Conservation (phyloP, 441 rosid genomes). For the Arabidopsis lyrata region DNA sequence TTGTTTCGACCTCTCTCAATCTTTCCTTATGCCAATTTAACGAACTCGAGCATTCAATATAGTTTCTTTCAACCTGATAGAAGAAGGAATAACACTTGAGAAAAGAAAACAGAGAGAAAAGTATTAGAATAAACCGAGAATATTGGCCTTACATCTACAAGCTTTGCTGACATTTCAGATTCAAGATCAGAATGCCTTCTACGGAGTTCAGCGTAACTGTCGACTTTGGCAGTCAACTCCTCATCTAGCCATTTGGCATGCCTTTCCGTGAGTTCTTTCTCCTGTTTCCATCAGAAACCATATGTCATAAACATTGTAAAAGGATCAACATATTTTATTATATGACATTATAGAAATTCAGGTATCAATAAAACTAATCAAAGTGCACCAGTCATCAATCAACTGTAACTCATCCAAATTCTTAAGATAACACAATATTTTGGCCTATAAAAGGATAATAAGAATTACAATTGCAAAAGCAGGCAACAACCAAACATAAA, state of each 20-base stretch:
- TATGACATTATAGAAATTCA: neutral
- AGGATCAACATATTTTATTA: neutral
- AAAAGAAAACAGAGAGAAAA: neutral
- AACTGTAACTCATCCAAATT: slow-evolving; percentile 1
- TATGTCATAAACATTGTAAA: slow-evolving; percentile 17
- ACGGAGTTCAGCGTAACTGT: slow-evolving; percentile 67
- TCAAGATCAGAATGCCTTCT: slow-evolving; percentile 72
- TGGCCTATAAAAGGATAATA: neutral
- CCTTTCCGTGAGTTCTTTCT: slow-evolving; percentile 89
- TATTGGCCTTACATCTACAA: slow-evolving; percentile 61
- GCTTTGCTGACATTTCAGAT: slow-evolving; percentile 82
- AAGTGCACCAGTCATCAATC: neutral
- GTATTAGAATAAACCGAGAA: slow-evolving; percentile 24
- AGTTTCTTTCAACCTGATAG: slow-evolving; percentile 66
- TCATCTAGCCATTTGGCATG: slow-evolving; percentile 94
- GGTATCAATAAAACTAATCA: neutral
- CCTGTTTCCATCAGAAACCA: slow-evolving; percentile 58
- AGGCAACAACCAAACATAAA: neutral
- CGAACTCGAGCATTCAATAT: slow-evolving; percentile 69
- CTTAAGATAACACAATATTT: neutral
- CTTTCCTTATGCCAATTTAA: slow-evolving; percentile 82
- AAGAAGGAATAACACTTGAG: slow-evolving; percentile 8
- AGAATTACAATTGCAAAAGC: neutral
- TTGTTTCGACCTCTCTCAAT: slow-evolving; percentile 72
- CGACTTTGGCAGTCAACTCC: slow-evolving; percentile 84